Evolutionary conservation across 805 yeast species (phyloP), one percentile per base, ranked within the genome.

Genomic region (Saccharomyces jurei): DNA sequence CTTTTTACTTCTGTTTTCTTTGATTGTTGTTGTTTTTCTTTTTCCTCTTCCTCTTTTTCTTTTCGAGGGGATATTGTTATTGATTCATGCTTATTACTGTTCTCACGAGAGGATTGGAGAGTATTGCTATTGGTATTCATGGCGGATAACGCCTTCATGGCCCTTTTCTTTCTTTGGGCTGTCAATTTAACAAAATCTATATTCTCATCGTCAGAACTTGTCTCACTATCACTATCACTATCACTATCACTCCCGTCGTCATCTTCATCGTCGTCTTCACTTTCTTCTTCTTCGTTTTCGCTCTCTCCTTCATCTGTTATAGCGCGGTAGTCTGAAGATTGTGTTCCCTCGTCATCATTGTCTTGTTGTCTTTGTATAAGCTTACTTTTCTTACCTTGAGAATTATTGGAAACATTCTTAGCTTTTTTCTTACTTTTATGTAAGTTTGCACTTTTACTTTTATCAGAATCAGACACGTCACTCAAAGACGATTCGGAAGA

Each of bases 111-210:
- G 54, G 69, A 74, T 58, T 74, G 71, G 21, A 74, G 74, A 22
- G 73, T 75, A 48, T 78, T 74, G 50, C 73, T 74, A 54, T 75
- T 67, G 41, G 72, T 71, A 56, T 74, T 73, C 59, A 63, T 59
- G 27, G 67, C 68, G 32, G 63, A 57, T 72, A 56, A 77, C 1
- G 81, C 80, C 57, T 79, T 78, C 75, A 80, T 71, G 1, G 82
- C 76, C 56, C 72, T 77, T 41, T 81, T 81, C 69, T 85, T 81
- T 57, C 82, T 75, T 65, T 84, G 86, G 9, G 85, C 87, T 36
- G 87, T 86, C 56, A 87, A 70, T 65, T 80, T 81, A 14, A 86
- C 87, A 66, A 84, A 85, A 69, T 87, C 92, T 2, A 86, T 82
- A 60, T 81, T 83, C 41, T 82, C 83, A 60, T 83, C 89, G 60